These are phyloP conservation scores for Gonapodya sp. DNA, from an alignment of 192 early-diverging fungal species.

Conservation along the genomic window DNA sequence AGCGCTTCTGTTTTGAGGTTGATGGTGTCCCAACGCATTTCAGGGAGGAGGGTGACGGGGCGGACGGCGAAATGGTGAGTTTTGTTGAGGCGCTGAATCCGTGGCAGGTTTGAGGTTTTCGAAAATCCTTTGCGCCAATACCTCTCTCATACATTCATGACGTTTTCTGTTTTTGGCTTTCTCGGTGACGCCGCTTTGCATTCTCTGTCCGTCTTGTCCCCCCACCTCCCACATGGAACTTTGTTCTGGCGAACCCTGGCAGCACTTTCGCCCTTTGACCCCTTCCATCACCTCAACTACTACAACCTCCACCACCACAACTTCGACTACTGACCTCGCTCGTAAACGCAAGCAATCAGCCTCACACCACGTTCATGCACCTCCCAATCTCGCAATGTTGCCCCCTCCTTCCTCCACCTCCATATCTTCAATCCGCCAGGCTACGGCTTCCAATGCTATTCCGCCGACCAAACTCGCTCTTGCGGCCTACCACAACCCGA, in stretches of 20 bases:
- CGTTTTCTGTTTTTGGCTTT: too few species aligned
- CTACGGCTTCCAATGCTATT: neutral
- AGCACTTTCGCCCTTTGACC: neutral
- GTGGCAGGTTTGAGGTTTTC: too few species aligned
- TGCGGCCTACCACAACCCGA: slow-evolving; percentile 8
- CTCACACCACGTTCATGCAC: too few species aligned
- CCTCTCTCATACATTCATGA: too few species aligned
- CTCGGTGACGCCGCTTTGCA: too few species aligned
- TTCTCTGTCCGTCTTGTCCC: neutral
- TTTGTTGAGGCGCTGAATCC: too few species aligned
- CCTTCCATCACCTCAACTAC: neutral
- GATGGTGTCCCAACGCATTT: slow-evolving; percentile 65
- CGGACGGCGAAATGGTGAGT: neutral
- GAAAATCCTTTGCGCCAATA: too few species aligned
- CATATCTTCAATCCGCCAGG: neutral
- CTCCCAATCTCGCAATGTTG: too few species aligned
- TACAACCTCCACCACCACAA: neutral
- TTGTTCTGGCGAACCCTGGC: too few species aligned
- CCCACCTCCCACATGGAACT: neutral
- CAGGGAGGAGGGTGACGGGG: slow-evolving; percentile 23
- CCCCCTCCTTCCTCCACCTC: too few species aligned
- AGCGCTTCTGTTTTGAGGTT: slow-evolving; percentile 70
- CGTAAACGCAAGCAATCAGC: neutral
- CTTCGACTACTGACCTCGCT: neutral
- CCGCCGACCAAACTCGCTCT: neutral